Evolutionary conservation across 768 basidiomycete species (phyloP), one percentile per base, ranked within the genome.

Genomic region (Boletus sensibilis): DNA sequence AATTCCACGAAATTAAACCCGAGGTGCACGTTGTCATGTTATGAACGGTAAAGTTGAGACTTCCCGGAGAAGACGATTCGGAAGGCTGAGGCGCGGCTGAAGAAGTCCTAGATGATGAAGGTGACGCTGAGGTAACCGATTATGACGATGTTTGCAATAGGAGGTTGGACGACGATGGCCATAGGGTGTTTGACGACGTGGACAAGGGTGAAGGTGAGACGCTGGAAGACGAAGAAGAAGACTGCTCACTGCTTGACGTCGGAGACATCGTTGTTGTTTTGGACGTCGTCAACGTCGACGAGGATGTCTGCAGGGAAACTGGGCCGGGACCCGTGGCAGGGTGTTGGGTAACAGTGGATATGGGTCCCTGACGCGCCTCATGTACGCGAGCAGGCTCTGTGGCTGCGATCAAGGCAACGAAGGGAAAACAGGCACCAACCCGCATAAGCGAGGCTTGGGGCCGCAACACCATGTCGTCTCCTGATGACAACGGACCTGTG

Each of bases 1-100:
- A 82, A 16, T 50, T 43, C 81, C 82, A 82, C 23, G 61, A 58
- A 57, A 80, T 65, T 11, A 60, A 47, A 8, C 64, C 67, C 18
- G 68, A 52, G 1, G 59, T 59, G 59, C 78, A 79, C 29, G 76
- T 71, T 12, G 61, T 72, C 71, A 77, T 64, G 39, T 69, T 65
- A 25, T 63, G 44, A 25, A 73, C 55, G 39, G 55, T 47, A 38
- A 76, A 67, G 18, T 18, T n/a, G 53, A 74, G 60, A 6, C 10
- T 56, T 44, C 7, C 10, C 11, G 62, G 21, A 41, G 66, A 58
- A 47, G 59, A 37, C 14, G 61, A 8, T 29, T 29, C 6, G 5
- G 27, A 59, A 29, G 64, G 48, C n/a, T 50, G 54, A 23, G 64
- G 53, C 39, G 56, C 27, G 60, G 53, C 40, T 18, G 64, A 56